Evolutionary conservation across 805 yeast species (phyloP).

Genomic region (Wickerhamomyces canadensis): DNA sequence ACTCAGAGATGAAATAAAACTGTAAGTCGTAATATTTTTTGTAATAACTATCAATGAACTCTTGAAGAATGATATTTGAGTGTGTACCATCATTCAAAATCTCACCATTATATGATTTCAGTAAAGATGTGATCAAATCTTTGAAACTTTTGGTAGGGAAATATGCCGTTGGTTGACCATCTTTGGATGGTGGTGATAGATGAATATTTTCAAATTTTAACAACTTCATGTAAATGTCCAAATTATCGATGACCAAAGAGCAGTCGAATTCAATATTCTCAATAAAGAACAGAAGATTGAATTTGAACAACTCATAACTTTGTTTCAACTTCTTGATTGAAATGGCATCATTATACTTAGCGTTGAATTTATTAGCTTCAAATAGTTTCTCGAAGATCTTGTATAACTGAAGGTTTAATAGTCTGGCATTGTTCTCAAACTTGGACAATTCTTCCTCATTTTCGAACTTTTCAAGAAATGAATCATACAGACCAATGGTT

Average conservation of each 20-base stretch:
- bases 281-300: constrained; percentile 36
- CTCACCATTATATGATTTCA: constrained; percentile 32
- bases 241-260: constrained; percentile 46
- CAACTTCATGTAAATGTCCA: constrained; percentile 51
- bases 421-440: constrained; percentile 16
- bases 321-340: constrained; percentile 61
- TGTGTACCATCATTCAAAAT: constrained; percentile 41
- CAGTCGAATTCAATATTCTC: constrained; percentile 33
- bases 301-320: constrained; percentile 51
- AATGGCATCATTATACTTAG: constrained; percentile 34
- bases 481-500: constrained; percentile 17
- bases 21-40: constrained; percentile 69
- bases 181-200: constrained; percentile 38
- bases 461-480: constrained; percentile 14
- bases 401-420: constrained; percentile 16
- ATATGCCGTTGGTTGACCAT: constrained; percentile 35
- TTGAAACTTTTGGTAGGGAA: constrained; percentile 57
- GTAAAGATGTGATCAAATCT: constrained; percentile 33
- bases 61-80: constrained; percentile 43
- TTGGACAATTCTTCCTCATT: constrained; percentile 13
- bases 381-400: constrained; percentile 21
- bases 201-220: constrained; percentile 49
- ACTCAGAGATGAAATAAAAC: constrained; percentile 58
- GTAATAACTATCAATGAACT: constrained; percentile 53
- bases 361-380: constrained; percentile 6